Evolutionary conservation across 2,329 filamentous ascomycete genomes (phyloP).

Genomic region (Geosmithia flava): DNA sequence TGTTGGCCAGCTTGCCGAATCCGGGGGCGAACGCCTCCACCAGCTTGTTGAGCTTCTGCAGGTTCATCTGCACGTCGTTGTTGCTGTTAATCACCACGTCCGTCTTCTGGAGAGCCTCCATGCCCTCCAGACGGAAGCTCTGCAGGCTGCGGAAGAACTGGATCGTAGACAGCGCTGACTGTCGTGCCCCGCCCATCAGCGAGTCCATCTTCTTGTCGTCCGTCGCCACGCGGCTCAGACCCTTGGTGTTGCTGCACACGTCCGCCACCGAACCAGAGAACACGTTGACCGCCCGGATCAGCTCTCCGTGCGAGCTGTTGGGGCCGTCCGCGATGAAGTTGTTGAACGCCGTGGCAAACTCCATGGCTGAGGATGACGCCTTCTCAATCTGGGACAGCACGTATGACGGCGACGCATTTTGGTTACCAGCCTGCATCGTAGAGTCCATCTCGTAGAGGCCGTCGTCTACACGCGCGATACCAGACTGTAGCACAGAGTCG

Average conservation of each 20-base stretch:
- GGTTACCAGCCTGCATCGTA: constrained; percentile 96
- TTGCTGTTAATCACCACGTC: constrained; percentile 97
- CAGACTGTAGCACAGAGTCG: constrained; percentile 87
- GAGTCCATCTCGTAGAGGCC: constrained; percentile 95
- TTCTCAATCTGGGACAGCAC: constrained; percentile 97
- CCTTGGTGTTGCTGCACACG: constrained; percentile 93
- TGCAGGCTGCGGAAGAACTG: constrained; percentile 91
- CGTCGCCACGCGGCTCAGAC: constrained; percentile 79
- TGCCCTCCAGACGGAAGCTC: constrained; percentile 83
- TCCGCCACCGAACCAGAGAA: constrained; percentile 88
- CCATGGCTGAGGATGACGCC: constrained; percentile 84
- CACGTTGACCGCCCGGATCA: constrained; percentile 84
- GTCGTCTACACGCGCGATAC: constrained; percentile 88
- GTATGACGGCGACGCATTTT: constrained; percentile 89
- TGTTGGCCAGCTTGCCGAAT: constrained; percentile 65
- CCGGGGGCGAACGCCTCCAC: constrained; percentile 87
- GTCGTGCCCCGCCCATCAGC: constrained; percentile 68
- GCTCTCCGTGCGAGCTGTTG: constrained; percentile 76
- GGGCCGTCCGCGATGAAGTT: constrained; percentile 96
- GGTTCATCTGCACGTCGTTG: constrained; percentile 85
- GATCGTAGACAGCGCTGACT: constrained; percentile 76
- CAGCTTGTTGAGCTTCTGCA: constrained; percentile 87
- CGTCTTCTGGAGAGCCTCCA: constrained; percentile 85
- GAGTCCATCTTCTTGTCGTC: constrained; percentile 92
- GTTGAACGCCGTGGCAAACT: constrained; percentile 97